These are phyloP conservation scores for Scenedesmus sp. DNA, from an alignment of 163 green algal genomes.

Conservation along the genomic window DNA sequence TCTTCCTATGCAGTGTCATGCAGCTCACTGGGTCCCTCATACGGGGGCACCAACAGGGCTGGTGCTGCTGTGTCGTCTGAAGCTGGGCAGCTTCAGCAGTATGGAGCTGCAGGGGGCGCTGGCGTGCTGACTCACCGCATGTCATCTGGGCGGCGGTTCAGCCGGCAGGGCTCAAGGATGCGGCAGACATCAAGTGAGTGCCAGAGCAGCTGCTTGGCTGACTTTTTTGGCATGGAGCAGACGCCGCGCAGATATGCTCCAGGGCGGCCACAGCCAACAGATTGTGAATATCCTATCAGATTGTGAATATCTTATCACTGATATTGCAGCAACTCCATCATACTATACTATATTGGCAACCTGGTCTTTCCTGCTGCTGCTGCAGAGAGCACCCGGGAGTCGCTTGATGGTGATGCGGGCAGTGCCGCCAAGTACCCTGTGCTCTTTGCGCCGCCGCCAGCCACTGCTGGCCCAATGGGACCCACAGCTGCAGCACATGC, in stretches of 20 bases:
- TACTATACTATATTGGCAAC: no score
- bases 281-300: background rate
- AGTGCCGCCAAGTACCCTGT: background rate
- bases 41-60: background rate
- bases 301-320: no score
- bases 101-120: background rate
- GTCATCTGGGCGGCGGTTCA: conserved; percentile 24
- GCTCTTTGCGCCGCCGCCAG: background rate
- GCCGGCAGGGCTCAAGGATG: conserved; percentile 26
- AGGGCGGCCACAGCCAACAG: background rate
- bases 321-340: background rate
- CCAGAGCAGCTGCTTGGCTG: background rate
- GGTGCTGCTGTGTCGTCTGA: background rate
- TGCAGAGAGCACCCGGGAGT: background rate
- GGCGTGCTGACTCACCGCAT: background rate
- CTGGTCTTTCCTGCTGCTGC: background rate
- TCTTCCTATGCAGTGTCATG: background rate
- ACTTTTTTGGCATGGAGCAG: background rate
- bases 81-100: background rate
- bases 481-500: background rate
- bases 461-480: background rate
- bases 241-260: background rate
- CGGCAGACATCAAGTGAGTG: background rate
- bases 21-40: background rate
- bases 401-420: background rate